Conservation (phyloP, 208 protist species). For the Leishmania tropica region DNA sequence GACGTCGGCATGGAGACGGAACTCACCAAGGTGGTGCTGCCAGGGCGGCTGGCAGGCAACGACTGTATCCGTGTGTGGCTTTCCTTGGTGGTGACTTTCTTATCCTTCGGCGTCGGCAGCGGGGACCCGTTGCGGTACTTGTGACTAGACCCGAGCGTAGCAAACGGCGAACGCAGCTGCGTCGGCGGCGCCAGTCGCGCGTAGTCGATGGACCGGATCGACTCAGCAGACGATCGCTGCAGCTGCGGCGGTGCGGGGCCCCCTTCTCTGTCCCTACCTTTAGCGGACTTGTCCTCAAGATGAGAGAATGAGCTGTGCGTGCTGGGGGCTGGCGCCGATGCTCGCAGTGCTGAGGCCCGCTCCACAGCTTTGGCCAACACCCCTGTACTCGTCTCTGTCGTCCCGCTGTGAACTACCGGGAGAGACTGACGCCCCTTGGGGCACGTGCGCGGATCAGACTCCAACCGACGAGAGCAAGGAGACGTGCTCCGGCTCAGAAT, state of each 20-base stretch:
- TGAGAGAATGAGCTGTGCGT: slow-evolving; percentile 25
- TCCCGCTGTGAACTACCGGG: slow-evolving; percentile 28
- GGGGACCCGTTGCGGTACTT: slow-evolving; percentile 86
- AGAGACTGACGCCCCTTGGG: slow-evolving; percentile 69
- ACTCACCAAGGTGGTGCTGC: background rate
- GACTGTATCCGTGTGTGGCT: slow-evolving; percentile 24
- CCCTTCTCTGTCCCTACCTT: slow-evolving; percentile 7
- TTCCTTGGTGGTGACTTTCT: slow-evolving; percentile 31
- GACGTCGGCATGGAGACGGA: slow-evolving; percentile 16
- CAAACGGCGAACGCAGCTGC: slow-evolving; percentile 56
- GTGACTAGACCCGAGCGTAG: slow-evolving; percentile 68
- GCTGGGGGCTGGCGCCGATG: slow-evolving; percentile 11
- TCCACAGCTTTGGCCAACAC: slow-evolving; percentile 10
- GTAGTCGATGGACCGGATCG: slow-evolving; percentile 37
- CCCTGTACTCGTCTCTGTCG: slow-evolving; percentile 15
- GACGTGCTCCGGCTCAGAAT: slow-evolving; percentile 79
- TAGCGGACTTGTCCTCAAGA: slow-evolving; percentile 11
- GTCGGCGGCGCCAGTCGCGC: slow-evolving; percentile 44
- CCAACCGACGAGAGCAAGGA: slow-evolving; percentile 53
- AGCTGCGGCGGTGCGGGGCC: slow-evolving; percentile 8
- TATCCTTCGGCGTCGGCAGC: slow-evolving; percentile 56
- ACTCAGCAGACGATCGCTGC: slow-evolving; percentile 23
- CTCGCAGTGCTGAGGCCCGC: slow-evolving; percentile 16
- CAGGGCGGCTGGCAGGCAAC: slow-evolving; percentile 15
- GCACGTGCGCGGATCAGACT: slow-evolving; percentile 64